Percentiles rank a stretch among this genome's conserved stretches.
Evolutionary conservation across 352 stramenopile species (phyloP).

Genomic region (Phytophthora megakarya): DNA sequence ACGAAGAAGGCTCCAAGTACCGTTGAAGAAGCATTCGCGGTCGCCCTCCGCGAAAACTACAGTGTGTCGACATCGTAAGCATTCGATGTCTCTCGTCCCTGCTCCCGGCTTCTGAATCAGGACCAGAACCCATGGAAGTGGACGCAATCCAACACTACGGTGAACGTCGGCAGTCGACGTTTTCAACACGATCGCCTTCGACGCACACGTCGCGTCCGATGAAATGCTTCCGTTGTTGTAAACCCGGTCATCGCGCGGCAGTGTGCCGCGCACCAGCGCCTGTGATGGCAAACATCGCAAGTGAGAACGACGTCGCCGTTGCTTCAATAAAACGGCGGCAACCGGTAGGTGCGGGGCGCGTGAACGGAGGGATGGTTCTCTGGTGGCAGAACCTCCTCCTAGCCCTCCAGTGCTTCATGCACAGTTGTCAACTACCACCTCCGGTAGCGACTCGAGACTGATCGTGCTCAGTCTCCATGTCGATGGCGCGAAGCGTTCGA

Average conservation of each 20-base stretch:
- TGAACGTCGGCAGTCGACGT: neutral
- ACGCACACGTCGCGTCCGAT: neutral
- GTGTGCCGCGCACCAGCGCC: slow-evolving; percentile 10
- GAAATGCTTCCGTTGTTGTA: slow-evolving; percentile 11
- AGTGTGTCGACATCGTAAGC: slow-evolving; percentile 4
- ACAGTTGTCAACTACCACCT: slow-evolving; percentile 23
- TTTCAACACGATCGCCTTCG: neutral
- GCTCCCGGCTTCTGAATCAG: neutral
- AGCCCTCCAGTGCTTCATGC: slow-evolving; percentile 9
- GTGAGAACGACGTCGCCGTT: neutral
- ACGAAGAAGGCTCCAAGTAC: slow-evolving; percentile 2
- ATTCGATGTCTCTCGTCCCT: slow-evolving; percentile 1
- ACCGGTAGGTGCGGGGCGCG: neutral
- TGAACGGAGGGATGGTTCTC: slow-evolving; percentile 1
- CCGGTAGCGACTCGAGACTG: slow-evolving; percentile 15
- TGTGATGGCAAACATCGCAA: slow-evolving; percentile 2
- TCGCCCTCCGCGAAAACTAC: slow-evolving; percentile 17
- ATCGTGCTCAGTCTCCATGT: too few relatives aligned
- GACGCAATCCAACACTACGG: slow-evolving; percentile 10
- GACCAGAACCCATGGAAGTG: slow-evolving; percentile 22
- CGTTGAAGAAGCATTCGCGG: slow-evolving; percentile 16
- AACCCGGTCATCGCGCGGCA: slow-evolving; percentile 6
- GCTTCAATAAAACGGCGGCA: slow-evolving; percentile 16
- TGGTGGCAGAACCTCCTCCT: slow-evolving; percentile 11
- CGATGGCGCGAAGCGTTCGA: too few relatives aligned